Conservation (phyloP, 192 early-diverging fungal genomes). For the Backusella parvicylindrica region DNA sequence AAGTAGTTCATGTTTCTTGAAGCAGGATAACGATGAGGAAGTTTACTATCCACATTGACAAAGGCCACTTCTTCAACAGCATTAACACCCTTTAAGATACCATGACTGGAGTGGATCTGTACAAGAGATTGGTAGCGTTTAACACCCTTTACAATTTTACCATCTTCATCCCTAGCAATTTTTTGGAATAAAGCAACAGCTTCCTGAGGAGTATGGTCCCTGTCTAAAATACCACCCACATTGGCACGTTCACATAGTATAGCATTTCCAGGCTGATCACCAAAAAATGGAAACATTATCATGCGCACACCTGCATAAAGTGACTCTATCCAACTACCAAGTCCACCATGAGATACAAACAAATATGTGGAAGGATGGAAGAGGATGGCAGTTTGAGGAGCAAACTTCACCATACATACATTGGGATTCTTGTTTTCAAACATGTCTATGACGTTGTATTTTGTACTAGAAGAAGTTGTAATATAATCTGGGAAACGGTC, state of each 20-base stretch:
- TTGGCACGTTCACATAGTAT: background rate
- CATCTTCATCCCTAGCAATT: background rate
- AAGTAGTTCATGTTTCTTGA: no score
- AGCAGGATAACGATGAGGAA: constrained; percentile 21
- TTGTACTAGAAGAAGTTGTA: background rate
- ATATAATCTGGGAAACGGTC: no score
- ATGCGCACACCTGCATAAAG: no score
- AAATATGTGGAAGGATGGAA: constrained; percentile 8
- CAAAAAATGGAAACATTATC: constrained; percentile 29
- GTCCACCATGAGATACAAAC: constrained; percentile 29
- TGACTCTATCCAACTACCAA: no score
- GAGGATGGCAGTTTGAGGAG: constrained; percentile 22
- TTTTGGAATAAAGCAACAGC: background rate
- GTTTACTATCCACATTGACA: background rate
- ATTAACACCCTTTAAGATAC: no score
- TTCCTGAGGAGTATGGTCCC: no score
- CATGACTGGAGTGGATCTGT: no score
- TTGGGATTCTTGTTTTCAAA: no score
- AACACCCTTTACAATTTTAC: no score
- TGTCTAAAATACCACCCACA: background rate
- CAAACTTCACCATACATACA: constrained; percentile 10
- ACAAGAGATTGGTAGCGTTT: no score
- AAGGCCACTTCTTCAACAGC: constrained; percentile 20
- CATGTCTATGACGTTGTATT: no score
- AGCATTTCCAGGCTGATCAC: constrained; percentile 21